Evolutionary conservation across 2,329 filamentous ascomycete genomes (phyloP).

Genomic region (Aotearoamyces nothofagi): DNA sequence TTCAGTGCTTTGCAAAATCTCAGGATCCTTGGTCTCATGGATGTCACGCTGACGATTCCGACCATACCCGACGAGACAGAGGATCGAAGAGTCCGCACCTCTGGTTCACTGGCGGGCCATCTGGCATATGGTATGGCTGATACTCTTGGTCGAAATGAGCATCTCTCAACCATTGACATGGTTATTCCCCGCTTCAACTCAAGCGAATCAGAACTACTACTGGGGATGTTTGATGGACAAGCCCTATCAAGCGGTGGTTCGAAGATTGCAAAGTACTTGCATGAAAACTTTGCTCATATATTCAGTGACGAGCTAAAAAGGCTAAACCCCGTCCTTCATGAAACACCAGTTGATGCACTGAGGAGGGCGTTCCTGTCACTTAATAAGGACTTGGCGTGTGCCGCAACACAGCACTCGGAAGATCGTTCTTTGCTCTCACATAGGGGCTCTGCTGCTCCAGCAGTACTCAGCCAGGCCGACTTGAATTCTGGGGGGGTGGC

Average conservation of each 20-base stretch:
- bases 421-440: constrained; percentile 52
- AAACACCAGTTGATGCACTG: constrained; percentile 71
- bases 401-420: constrained; percentile 66
- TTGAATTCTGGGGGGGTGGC: constrained; percentile 82
- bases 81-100: constrained; percentile 89
- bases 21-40: constrained; percentile 86
- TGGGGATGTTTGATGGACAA: constrained; percentile 95
- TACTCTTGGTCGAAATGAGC: constrained; percentile 81
- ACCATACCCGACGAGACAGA: constrained; percentile 92
- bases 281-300: constrained; percentile 84
- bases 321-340: constrained; percentile 48
- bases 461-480: constrained; percentile 77
- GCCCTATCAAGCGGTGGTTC: constrained; percentile 79
- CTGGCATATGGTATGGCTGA: constrained; percentile 97
- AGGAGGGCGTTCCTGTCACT: constrained; percentile 74
- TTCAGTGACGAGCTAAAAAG: constrained; percentile 71
- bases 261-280: constrained; percentile 89
- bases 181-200: constrained; percentile 86
- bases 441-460: constrained; percentile 55
- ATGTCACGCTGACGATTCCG: constrained; percentile 87
- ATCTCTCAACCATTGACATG: constrained; percentile 89
- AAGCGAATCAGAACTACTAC: constrained; percentile 73
- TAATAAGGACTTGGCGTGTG: constrained; percentile 86
- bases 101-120: constrained; percentile 80
- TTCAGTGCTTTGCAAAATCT: constrained; percentile 77